Base-by-base conservation (phyloP, 2,329 filamentous ascomycete genomes). In the Exophiala mesophila region DNA sequence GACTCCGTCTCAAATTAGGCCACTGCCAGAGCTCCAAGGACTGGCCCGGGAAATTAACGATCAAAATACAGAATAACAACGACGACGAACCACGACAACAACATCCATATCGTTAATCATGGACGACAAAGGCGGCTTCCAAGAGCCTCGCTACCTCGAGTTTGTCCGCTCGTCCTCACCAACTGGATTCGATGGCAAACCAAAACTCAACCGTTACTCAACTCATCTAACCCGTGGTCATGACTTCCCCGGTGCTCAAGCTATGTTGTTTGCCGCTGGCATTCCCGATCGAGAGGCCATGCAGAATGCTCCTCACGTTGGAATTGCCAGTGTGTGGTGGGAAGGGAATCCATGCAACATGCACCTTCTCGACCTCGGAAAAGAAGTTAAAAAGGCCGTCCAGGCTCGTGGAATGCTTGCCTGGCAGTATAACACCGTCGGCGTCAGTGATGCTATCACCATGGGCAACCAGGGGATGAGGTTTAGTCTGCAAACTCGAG, bases 311-410 rank as follows among this genome's bases (percentile, higher is more conserved):
- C 87, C 90, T 9, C 90, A 97, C 52, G 85, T 97, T 18, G 90
- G 90, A 44, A 80, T 96, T 59, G 84, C 88, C 5, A 88, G 85
- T 4, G 86, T 96, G 3, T 96, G 89, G 89, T 97, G 89, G 89
- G 88, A 96, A 66, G 90, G 90, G 19, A 96, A 96, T 62, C 87
- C 90, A 26, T 96, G 89, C 79, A 95, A 95, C 40, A 66, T 69
- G 61, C 58, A 70, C 83, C 81, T 97, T 52, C 75, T 94, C 46
- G 88, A 94, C 53, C 76, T 97, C 49, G 90, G 85, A 24, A 88
- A 87, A 59, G 85, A 86, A 35, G 85, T 92, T 57, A 97, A 96
- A 67, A 81, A 80, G 55, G 77, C 85, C 1, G 75, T 96, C 2
- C 72, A 84, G 55, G 85, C 85, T 57, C 78, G 89, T 57, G 84